Conservation (phyloP, 768 basidiomycete genomes). For the Pisolithus albus region DNA sequence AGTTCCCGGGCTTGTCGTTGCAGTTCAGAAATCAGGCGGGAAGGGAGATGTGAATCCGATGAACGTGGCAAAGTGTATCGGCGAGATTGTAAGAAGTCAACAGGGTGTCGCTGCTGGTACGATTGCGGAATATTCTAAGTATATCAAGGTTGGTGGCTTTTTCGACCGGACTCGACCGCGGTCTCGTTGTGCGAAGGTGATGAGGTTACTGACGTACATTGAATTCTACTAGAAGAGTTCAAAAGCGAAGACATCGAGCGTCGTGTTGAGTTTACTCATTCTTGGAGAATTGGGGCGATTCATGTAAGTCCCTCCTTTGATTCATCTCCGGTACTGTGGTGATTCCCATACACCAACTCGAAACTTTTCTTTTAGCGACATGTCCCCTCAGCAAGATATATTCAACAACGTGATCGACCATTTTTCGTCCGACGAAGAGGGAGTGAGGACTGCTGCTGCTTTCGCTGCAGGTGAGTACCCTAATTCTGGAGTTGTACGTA, state of each 20-base stretch:
- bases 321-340: neutral
- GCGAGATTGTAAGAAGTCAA: constrained; percentile 68
- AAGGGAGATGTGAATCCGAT: constrained; percentile 47
- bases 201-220: neutral
- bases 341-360: neutral
- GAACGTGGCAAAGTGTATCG: constrained; percentile 83
- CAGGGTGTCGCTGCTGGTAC: constrained; percentile 72
- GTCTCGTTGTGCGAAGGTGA: neutral
- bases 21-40: constrained; percentile 52
- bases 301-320: constrained; percentile 44
- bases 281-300: constrained; percentile 91
- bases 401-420: constrained; percentile 69
- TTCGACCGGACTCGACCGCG: neutral
- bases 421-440: constrained; percentile 76
- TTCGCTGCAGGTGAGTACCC: constrained; percentile 73
- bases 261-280: constrained; percentile 80
- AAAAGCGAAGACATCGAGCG: constrained; percentile 57
- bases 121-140: constrained; percentile 78
- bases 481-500: neutral
- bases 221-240: constrained; percentile 36
- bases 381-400: constrained; percentile 73
- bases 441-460: constrained; percentile 83
- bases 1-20: constrained; percentile 65
- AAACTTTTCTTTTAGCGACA: constrained; percentile 51
- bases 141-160: constrained; percentile 53